Evolutionary conservation across 176 grass and related monocot species (phyloP), one percentile per base, ranked within the genome.

Genomic region (Musa beccarii): DNA sequence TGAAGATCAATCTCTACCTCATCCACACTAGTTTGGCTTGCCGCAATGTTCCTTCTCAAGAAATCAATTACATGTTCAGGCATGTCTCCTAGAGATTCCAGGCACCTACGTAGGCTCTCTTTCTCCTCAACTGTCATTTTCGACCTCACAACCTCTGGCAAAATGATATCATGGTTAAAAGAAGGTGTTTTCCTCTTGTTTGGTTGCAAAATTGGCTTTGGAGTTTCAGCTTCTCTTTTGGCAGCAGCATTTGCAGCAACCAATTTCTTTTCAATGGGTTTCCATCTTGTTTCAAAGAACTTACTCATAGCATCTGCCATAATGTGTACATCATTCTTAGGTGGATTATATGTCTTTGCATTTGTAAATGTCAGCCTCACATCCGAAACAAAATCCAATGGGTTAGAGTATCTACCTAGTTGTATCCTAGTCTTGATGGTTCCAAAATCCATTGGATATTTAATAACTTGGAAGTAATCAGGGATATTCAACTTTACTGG

Each of bases 391-490:
- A 99, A 99, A 79, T 82, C 91, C 78, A 10, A 59, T 53, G 90
- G 91, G 21, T 76, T 94, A 66, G 73, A 21, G 76, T 99, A 99
- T 71, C 75, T 74, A 65, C 85, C 85, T 19, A 75, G 80, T 71
- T 80, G 76, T 52, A 99, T 26, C 83, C 79, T 99, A 66, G 83
- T 90, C 76, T 89, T 84, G 23, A 99, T 61, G 1, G 96, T 94
- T n/a, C 96, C 88, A 63, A 99, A 82, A 82, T 99, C 96, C 96
- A 99, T 99, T 24, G 96, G 96, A 52, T 85, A 65, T 79, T 94
- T 89, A 76, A 99, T 79, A 72, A 94, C 84, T 66, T 85, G 75
- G 70, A 89, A 94, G 84, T 99, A 99, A 87, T 99, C 96, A 56
- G 96, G 96, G 74, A 99, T 74, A 52, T 87, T 88, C n/a, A 89